phyloP scores from a whole-genome alignment of 1,284 basidiomycete species.

The Ceratobasidium sp. region DNA sequence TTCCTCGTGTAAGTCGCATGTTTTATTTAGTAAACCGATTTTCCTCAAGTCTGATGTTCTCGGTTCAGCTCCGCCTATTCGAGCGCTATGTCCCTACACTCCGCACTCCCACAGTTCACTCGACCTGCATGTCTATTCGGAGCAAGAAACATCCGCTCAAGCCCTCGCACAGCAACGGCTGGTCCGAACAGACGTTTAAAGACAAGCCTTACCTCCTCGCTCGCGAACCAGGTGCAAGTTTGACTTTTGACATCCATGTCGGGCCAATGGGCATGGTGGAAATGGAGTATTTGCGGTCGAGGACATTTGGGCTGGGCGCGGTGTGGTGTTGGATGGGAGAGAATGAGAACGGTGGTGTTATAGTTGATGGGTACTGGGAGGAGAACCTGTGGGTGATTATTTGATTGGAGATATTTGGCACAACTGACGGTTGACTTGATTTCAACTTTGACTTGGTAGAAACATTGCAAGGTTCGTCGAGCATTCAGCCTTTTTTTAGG shows the following conservation, averaged over 20 bases:
- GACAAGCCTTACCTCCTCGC: slow-evolving; percentile 48
- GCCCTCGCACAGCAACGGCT: slow-evolving; percentile 36
- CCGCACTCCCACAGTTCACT: slow-evolving; percentile 56
- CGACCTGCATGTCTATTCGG: slow-evolving; percentile 49
- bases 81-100: slow-evolving; percentile 56
- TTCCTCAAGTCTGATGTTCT: slow-evolving; percentile 53
- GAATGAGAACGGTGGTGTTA: slow-evolving; percentile 56
- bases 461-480: slow-evolving; percentile 15
- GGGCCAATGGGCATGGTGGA: slow-evolving; percentile 54
- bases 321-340: slow-evolving; percentile 61
- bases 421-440: neutral
- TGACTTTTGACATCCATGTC: slow-evolving; percentile 47
- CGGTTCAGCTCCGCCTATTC: slow-evolving; percentile 52
- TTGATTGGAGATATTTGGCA: neutral
- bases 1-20: slow-evolving; percentile 20
- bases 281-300: slow-evolving; percentile 59
- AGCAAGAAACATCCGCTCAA: slow-evolving; percentile 46
- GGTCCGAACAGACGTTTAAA: slow-evolving; percentile 33
- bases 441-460: neutral
- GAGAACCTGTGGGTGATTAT: slow-evolving; percentile 54
- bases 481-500: too few species aligned
- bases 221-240: slow-evolving; percentile 44
- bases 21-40: slow-evolving; percentile 51
- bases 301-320: slow-evolving; percentile 58
- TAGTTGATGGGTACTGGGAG: slow-evolving; percentile 57